Base-by-base conservation (phyloP, 148 eudicot species). In the Oxyria digyna region DNA sequence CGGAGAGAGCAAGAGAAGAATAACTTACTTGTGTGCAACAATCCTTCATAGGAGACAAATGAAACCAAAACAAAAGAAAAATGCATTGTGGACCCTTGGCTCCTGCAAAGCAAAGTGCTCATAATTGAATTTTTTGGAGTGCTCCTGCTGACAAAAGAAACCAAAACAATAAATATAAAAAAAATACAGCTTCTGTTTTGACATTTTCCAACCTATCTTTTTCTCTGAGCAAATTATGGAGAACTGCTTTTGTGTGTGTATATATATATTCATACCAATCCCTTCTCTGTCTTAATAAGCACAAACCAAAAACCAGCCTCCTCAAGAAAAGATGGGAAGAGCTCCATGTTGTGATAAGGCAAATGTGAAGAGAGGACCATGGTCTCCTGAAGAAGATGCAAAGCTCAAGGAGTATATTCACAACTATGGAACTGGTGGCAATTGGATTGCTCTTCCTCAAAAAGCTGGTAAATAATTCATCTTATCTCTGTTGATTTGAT, bases 291-390 rank as follows among this genome's bases (percentile, higher is more conserved):
- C 6, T 35, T 6, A 35, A 35, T 35, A 3, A 6, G 38, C 57
- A 17, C 3, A 49, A 49, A 17, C 27, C 57, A 43, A 45, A 45
- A 20, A 6, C 26, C 26, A 20, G 26, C 24, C 48, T 13, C 57
- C 27, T n/a, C 57, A 2, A 23, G 4, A 21, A 52, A 52, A 15
- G 64, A 88, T 89, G 96, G 96, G 96, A 67, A 84, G 96, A 87
- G 91, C 96, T 49, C 96, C 96, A 11, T 89, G 96, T 45, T 89
- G 96, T 78, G 96, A 89, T 77, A 89, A 89, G 77, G 89, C 87
- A 54, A 84, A 80, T 77, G 96, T 89, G 75, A 89, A 89, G 89
- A 89, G 74, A 81, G 96, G 96, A 32, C 91, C 95, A 69, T 88
- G 95, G 95, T 85, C 95, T 41, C 90, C 90, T 69, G 95, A 88